phyloP scores from a whole-genome alignment of 2,329 filamentous ascomycete species.

The Clarireedia paspali region DNA sequence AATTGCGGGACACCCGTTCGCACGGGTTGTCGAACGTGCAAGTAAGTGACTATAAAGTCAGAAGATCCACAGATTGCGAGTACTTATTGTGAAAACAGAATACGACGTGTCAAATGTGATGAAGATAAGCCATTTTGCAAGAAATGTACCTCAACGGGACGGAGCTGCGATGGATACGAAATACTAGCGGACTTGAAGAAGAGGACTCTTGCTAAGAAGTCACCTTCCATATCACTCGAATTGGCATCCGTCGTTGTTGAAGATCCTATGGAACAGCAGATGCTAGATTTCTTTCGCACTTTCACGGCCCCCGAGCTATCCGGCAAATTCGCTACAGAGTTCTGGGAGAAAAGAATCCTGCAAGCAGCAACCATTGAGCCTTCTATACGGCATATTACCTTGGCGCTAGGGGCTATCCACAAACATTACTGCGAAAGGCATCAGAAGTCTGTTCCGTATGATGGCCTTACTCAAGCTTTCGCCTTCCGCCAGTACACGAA shows the following conservation, averaged over 20 bases:
- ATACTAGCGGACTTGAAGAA: neutral
- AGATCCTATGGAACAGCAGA: conserved; percentile 18
- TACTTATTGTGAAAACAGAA: conserved; percentile 15
- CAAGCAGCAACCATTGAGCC: conserved; percentile 20
- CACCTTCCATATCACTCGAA: neutral
- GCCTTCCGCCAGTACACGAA: conserved; percentile 52
- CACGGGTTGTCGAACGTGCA: conserved; percentile 26
- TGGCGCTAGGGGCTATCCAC: conserved; percentile 26
- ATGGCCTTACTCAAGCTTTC: conserved; percentile 29
- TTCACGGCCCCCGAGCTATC: conserved; percentile 21
- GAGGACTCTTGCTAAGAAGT: neutral
- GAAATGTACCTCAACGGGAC: conserved; percentile 25
- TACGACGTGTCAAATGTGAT: conserved; percentile 27
- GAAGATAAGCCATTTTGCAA: conserved; percentile 27
- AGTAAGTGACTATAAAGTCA: conserved; percentile 15
- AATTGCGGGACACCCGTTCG: conserved; percentile 26
- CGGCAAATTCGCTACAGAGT: conserved; percentile 21
- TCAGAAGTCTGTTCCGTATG: conserved; percentile 32
- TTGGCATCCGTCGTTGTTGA: conserved; percentile 1
- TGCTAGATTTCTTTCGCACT: conserved; percentile 21
- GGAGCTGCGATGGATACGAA: conserved; percentile 27
- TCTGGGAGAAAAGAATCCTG: conserved; percentile 22
- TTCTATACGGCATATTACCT: conserved; percentile 23
- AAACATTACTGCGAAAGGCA: conserved; percentile 31
- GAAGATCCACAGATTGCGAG: neutral